Base-by-base conservation (phyloP, 257 asterid genomes). In the Primulina eburnea region DNA sequence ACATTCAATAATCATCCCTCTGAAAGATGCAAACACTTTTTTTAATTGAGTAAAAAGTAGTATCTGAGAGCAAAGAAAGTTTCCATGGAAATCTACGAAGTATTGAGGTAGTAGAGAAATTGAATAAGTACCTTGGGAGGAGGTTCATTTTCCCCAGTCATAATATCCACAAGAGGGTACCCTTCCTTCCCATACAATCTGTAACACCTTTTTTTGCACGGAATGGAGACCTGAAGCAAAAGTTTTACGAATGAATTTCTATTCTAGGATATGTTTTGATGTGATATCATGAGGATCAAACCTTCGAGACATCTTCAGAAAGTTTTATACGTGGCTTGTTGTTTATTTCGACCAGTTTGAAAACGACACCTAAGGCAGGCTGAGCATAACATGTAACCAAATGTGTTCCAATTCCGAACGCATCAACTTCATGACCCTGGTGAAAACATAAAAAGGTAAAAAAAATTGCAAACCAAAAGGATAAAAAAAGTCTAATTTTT, bases 311-410 rank as follows among this genome's bases (percentile, higher is more conserved):
- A 67, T 94, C 99, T 84, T 94, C 99, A 16, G 99, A 94, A 59
- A 91, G 97, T 74, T 91, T 94, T 66, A 94, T 94, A 57, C 99
- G 95, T 43, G 99, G 99, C 82, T 91, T 96, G 75, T 85, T 79
- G 71, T 94, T 91, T 80, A 94, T 94, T 82, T 94, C 97, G 8
- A 90, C 99, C 78, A 93, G 82, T 82, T 93, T 93, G 85, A 93
- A 93, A 68, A 93, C 99, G 75, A 84, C 92, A 56, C 97, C 99
- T 7, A 93, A 89, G 57, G 99, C 99, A 62, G 99, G 89, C 78
- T 93, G 99, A 65, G 96, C 96, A 79, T 90, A 93, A 82, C 99
- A 93, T 60, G 99, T 93, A 67, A 93, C 99, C 86, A 93, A 77
- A 85, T 90, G 96, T 37, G 97, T 93, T 73, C 97, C 99, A 71